Evolutionary conservation across 768 basidiomycete species (phyloP), one percentile per base, ranked within the genome.

Genomic region (Amylocystis lapponica): DNA sequence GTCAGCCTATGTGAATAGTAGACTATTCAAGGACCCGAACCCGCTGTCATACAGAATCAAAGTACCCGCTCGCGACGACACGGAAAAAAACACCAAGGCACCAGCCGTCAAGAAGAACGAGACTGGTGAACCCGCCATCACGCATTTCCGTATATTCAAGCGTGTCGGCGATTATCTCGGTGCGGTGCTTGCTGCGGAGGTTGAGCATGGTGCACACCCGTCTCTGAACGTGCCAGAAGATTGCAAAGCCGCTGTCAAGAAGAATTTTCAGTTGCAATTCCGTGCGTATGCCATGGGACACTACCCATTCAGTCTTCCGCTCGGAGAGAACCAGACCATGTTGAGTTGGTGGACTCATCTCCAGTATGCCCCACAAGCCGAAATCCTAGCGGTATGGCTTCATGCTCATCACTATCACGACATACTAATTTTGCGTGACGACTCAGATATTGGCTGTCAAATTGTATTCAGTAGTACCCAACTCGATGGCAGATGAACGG

Each of bases 401-500:
- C n/a, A n/a, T n/a, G n/a, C n/a, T n/a, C n/a, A n/a, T n/a, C n/a
- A n/a, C n/a, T n/a, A n/a, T n/a, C n/a, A n/a, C n/a, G n/a, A n/a
- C n/a, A n/a, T n/a, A n/a, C n/a, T n/a, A n/a, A n/a, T n/a, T n/a
- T n/a, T n/a, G n/a, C n/a, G n/a, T n/a, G 31, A n/a, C n/a, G 27
- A 30, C 19, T n/a, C 22, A 50, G 49, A 33, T 38, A 10, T 32
- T 50, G 7, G 49, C 49, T 8, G 43, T 46, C 31, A 50, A 50
- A 41, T 20, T 46, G n/a, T 50, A 42, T 37, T 46, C 49, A 7
- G 36, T 46, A 9, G 33, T 40, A 4, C 40, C 45, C 2, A 45
- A 50, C 34, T 50, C 49, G 16, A 50, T 50, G 41, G 40, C 49
- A 4, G 49, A 50, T 13, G 49, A 50, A 27, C 34, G 49, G 3